These are phyloP conservation scores for Conringia planisiliqua DNA, from an alignment of 345 rosid genomes.

Conservation along the genomic window DNA sequence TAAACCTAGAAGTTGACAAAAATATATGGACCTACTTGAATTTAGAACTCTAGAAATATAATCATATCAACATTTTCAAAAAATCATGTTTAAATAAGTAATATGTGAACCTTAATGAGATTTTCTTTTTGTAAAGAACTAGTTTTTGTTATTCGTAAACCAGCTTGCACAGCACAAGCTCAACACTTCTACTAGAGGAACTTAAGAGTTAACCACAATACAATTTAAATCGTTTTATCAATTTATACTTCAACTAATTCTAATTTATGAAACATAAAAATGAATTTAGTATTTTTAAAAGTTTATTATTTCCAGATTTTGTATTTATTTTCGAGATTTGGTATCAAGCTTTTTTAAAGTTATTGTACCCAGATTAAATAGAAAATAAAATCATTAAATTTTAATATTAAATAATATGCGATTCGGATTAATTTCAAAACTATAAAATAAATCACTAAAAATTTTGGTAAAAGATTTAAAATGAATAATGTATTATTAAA, in stretches of 20 bases:
- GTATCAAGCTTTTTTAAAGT: slow-evolving; percentile 1
- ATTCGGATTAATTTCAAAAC: not conserved
- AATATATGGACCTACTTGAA: not conserved
- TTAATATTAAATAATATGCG: not conserved
- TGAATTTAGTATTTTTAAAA: not conserved
- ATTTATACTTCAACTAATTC: not conserved
- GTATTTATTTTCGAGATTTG: slow-evolving; percentile 3
- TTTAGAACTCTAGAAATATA: not conserved
- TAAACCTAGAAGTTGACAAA: not conserved
- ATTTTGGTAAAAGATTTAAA: not conserved
- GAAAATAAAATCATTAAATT: not conserved
- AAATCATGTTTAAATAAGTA: not conserved
- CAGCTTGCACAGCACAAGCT: not conserved
- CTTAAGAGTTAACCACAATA: not conserved
- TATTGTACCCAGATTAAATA: not conserved
- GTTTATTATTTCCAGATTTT: slow-evolving; percentile 2
- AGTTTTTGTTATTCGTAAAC: not conserved
- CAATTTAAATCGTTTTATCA: not conserved
- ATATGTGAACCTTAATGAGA: not conserved
- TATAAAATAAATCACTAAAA: not conserved
- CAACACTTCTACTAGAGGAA: not conserved
- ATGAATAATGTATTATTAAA: not conserved
- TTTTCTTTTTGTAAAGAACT: not conserved
- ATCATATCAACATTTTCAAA: not conserved
- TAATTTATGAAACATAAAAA: not conserved